phyloP scores from a whole-genome alignment of 2,329 filamentous ascomycete species.

The Graphilbum fragrans region DNA sequence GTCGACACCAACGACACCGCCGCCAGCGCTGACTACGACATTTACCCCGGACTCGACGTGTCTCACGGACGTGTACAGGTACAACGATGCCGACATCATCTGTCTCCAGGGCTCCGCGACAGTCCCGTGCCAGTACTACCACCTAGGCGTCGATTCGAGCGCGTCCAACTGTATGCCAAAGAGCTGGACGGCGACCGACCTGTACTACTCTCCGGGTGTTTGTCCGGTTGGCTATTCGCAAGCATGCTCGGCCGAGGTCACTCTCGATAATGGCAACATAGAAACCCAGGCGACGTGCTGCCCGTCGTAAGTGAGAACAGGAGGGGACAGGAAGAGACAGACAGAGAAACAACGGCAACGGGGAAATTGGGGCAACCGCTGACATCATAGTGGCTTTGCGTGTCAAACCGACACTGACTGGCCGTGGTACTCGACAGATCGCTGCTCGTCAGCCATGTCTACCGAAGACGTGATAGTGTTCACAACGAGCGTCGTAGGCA shows the following conservation, averaged over 20 bases:
- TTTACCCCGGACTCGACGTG: slow-evolving; percentile 5
- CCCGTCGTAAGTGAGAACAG: not conserved
- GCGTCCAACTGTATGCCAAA: slow-evolving; percentile 1
- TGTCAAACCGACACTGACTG: slow-evolving; percentile 1
- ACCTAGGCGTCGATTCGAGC: slow-evolving; percentile 3
- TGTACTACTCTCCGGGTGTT: slow-evolving; percentile 5
- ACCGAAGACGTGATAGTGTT: slow-evolving; percentile 2
- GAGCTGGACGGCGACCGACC: not conserved
- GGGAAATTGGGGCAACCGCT: too few species aligned
- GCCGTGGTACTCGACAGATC: slow-evolving; percentile 4
- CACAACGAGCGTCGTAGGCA: slow-evolving; percentile 1
- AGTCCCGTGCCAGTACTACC: slow-evolving; percentile 1
- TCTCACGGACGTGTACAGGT: slow-evolving; percentile 1
- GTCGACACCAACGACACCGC: too few species aligned
- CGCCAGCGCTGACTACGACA: slow-evolving; percentile 4
- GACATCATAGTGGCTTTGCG: not conserved
- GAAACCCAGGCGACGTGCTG: slow-evolving; percentile 7
- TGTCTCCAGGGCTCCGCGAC: not conserved
- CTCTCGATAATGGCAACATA: not conserved
- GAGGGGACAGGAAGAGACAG: not conserved
- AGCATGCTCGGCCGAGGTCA: not conserved
- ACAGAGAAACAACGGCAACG: not conserved
- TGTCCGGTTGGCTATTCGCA: slow-evolving; percentile 5
- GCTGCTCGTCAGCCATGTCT: too few species aligned
- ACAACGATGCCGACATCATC: not conserved